Evolutionary conservation across 106 monocot genomes (phyloP).

Genomic region (Hemerocallis citrina): DNA sequence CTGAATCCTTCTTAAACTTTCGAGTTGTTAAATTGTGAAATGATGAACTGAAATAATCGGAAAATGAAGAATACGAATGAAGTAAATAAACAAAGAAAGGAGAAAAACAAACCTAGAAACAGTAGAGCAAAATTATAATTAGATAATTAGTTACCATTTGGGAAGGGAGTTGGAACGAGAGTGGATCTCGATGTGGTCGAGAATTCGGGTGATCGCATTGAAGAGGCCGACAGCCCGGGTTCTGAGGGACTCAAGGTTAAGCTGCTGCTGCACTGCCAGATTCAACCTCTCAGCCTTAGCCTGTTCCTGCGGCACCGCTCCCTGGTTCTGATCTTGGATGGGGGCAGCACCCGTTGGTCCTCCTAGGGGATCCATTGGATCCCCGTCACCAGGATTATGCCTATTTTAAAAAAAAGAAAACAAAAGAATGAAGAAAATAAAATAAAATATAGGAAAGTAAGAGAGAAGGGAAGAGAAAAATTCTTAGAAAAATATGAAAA

Average conservation of each 20-base stretch:
- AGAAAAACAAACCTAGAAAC: not conserved
- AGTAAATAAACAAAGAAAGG: not conserved
- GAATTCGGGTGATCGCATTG: conserved; percentile 89
- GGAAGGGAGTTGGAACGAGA: conserved; percentile 60
- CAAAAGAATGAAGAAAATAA: too few species aligned
- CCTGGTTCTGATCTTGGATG: not conserved
- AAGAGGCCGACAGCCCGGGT: conserved; percentile 74
- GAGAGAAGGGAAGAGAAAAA: too few species aligned
- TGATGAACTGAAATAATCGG: too few species aligned
- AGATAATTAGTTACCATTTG: conserved; percentile 51
- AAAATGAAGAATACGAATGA: not conserved
- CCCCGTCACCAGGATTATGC: too few species aligned
- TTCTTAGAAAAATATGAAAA: too few species aligned
- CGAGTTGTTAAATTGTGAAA: too few species aligned
- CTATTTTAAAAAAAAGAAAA: too few species aligned
- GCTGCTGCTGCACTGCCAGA: conserved; percentile 72
- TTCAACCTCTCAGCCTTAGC: conserved; percentile 50
- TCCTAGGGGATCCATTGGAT: conserved; percentile 13
- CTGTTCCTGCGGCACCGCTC: conserved; percentile 1
- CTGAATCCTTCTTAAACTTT: too few species aligned
- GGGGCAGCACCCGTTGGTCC: not conserved
- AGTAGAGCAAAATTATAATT: too few species aligned
- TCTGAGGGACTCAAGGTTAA: conserved; percentile 86
- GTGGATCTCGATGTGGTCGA: conserved; percentile 76
- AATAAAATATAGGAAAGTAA: too few species aligned